Base-by-base conservation (phyloP, 169 alveolate species). In the Eimeria sp. region DNA sequence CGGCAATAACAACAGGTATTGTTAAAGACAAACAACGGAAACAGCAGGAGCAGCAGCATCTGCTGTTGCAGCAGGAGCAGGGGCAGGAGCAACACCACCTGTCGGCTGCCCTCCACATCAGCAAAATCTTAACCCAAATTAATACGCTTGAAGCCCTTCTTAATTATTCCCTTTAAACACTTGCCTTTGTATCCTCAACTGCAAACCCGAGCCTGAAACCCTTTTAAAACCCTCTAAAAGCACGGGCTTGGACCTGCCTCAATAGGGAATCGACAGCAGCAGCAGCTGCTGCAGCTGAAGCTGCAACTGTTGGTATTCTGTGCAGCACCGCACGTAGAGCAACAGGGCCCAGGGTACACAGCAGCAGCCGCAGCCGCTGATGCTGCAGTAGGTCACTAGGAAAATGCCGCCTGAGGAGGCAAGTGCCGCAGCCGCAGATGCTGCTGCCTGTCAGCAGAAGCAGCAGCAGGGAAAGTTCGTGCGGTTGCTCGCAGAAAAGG, bases 401-500 rank as follows among this genome's bases (percentile, higher is more conserved):
- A 30, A 67, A 22, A 67, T 67, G 76, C 76, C 76, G 27, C 76
- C 76, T 10, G 76, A 67, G 40, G 76, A 27, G 76, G 27, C 40
- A 27, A 27, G 34, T 67, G 76, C 76, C 27, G 76, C 76, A 18
- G 76, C 25, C 25, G 76, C 40, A 18, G 76, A 22, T 67, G 76
- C 76, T 6, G 76, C 27, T 67, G 25, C 27, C 45, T 11, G 25
- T 22, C 76, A 67, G 76, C 76, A 75, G 54, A 7, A 54, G 61
- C 61, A 54, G 61, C 61, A 54, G 10, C 20, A 54, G 10, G 61
- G 20, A 14, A 54, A 54, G 61, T 75, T 75, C 43, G 58, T 75
- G 84, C 84, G 84, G 51, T n/a, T 75, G 84, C 84, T 34, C 54
- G 54, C 84, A 57, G 58, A 75, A 20, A 75, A 30, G 84, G 84